Evolutionary conservation across 352 stramenopile genomes (phyloP).

Genomic region (Pythium guiyangense): DNA sequence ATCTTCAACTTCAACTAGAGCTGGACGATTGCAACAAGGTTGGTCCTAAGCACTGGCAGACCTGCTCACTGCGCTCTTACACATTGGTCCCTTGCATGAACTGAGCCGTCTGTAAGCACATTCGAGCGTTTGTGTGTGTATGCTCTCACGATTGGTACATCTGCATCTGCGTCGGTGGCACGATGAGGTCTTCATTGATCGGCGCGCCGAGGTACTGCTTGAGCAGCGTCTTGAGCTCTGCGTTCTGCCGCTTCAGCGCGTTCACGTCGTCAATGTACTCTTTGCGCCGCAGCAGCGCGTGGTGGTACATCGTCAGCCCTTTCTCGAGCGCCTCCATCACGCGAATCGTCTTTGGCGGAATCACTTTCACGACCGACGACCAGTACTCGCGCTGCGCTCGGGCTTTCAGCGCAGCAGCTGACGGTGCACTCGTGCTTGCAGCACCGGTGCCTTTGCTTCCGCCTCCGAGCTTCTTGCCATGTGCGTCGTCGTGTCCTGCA

Average conservation of each 20-base stretch:
- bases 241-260: conserved; percentile 79
- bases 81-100: background rate
- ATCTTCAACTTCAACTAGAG: too few species aligned
- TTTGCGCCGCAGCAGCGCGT: conserved; percentile 73
- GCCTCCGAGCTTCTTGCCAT: background rate
- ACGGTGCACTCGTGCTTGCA: conserved; percentile 19
- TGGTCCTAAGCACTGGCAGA: too few species aligned
- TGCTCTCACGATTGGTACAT: conserved; percentile 40
- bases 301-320: conserved; percentile 77
- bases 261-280: conserved; percentile 77
- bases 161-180: conserved; percentile 84
- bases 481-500: conserved; percentile 2
- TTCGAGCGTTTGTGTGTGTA: background rate
- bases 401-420: conserved; percentile 26
- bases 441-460: conserved; percentile 9
- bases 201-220: conserved; percentile 85
- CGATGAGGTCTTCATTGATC: conserved; percentile 81
- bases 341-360: conserved; percentile 57
- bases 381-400: conserved; percentile 73
- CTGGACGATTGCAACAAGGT: background rate
- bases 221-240: conserved; percentile 86
- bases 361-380: conserved; percentile 65
- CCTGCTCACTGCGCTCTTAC: too few species aligned
- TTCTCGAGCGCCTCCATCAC: conserved; percentile 86
- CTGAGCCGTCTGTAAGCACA: background rate